phyloP scores from a whole-genome alignment of 2,329 filamentous ascomycete genomes.

The Alternaria metachromatica region DNA sequence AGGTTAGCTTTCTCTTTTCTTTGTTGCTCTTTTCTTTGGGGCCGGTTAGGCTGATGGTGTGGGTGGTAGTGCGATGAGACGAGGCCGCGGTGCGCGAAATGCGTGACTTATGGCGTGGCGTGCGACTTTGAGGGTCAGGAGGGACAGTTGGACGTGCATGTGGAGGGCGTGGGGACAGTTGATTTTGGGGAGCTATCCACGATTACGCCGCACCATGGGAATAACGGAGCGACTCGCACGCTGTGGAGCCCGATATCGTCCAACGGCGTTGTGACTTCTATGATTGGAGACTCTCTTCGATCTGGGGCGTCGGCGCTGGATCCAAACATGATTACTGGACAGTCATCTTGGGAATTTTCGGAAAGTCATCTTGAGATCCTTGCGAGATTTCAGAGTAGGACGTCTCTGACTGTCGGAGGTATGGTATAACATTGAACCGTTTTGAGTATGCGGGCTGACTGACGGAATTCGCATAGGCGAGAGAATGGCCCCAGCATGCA shows the following conservation, averaged over 20 bases:
- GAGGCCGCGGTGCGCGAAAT: constrained; percentile 59
- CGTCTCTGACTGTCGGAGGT: constrained; percentile 51
- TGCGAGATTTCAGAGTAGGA: constrained; percentile 54
- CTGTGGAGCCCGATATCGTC: constrained; percentile 17
- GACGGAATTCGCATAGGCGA: constrained; percentile 2
- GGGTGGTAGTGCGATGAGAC: constrained; percentile 60
- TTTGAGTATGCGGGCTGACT: background rate
- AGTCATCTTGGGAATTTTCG: constrained; percentile 22
- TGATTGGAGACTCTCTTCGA: constrained; percentile 21
- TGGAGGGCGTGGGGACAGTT: background rate
- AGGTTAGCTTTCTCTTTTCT: too few relatives aligned
- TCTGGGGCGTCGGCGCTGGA: background rate
- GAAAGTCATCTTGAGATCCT: constrained; percentile 41
- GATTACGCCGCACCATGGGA: background rate
- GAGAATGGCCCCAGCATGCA: constrained; percentile 43
- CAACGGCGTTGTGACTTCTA: constrained; percentile 17
- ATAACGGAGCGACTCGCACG: background rate
- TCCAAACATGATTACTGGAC: background rate
- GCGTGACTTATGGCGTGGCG: constrained; percentile 55
- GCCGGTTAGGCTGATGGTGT: background rate
- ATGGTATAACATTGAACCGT: background rate
- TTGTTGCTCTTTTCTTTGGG: too few relatives aligned
- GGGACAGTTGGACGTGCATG: background rate
- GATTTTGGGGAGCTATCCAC: background rate
- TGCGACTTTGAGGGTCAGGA: constrained; percentile 50